A percentile compares a stretch with the other conserved stretches of the same genome.
Evolutionary conservation across 2,329 filamentous ascomycete genomes (phyloP).

Genomic region (Pseudopithomyces maydicus): DNA sequence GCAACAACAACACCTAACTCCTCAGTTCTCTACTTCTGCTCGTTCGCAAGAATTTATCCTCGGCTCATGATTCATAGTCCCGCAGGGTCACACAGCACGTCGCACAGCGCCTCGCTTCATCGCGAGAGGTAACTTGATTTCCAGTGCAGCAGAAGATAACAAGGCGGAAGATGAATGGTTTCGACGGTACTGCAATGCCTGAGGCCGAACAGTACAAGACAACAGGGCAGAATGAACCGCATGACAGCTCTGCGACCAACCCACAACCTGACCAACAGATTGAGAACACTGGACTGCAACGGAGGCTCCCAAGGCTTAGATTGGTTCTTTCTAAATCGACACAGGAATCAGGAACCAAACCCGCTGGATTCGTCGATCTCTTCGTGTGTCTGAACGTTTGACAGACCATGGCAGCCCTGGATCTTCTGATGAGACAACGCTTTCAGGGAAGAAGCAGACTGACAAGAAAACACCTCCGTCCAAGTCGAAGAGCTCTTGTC

Average conservation of each 20-base stretch:
- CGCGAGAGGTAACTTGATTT: background rate
- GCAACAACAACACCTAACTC: slow-evolving; percentile 5
- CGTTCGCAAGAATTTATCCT: background rate
- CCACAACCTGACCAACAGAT: background rate
- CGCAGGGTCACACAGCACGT: background rate
- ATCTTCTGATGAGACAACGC: too few relatives aligned
- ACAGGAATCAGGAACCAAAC: too few relatives aligned
- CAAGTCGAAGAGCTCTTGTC: background rate
- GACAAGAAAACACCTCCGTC: background rate
- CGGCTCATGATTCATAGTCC: background rate
- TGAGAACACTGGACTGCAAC: background rate
- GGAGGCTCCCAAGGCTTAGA: too few relatives aligned
- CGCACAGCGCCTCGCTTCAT: background rate
- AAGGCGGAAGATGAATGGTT: background rate
- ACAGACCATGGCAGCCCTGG: too few relatives aligned
- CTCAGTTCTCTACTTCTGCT: background rate
- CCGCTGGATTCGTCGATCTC: too few relatives aligned
- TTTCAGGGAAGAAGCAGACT: too few relatives aligned
- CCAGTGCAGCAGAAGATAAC: background rate
- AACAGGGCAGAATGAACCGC: background rate
- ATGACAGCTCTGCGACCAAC: background rate
- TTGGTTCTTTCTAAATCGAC: too few relatives aligned
- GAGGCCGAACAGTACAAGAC: background rate
- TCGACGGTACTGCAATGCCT: background rate
- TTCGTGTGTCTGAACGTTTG: too few relatives aligned